These are phyloP conservation scores for Neurospora sp. DNA, from an alignment of 495 filamentous ascomycete genomes.

Conservation along the genomic window DNA sequence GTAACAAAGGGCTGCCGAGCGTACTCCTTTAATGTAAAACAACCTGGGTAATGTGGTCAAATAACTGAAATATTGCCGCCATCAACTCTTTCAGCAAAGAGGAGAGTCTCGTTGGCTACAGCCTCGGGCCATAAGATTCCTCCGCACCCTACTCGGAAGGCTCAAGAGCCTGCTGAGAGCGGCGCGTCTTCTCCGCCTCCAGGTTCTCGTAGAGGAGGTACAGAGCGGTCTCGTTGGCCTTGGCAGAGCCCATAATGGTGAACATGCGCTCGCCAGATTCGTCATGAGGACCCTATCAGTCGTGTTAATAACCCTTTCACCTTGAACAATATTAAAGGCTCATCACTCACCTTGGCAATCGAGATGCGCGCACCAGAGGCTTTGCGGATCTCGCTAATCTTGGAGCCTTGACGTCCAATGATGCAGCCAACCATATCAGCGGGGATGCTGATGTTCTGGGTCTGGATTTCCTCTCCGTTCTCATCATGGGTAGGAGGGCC, in stretches of 20 bases:
- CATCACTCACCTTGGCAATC: constrained; percentile 66
- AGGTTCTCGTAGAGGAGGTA: constrained; percentile 98
- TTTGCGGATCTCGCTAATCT: constrained; percentile 97
- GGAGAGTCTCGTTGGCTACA: constrained; percentile 17
- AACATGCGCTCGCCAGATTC: constrained; percentile 99
- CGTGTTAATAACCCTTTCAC: background rate
- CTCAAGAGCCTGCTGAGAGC: constrained; percentile 52
- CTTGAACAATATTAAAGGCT: background rate
- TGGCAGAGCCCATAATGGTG: constrained; percentile 90
- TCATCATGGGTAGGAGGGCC: constrained; percentile 76
- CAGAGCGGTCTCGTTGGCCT: constrained; percentile 87
- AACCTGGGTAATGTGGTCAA: background rate
- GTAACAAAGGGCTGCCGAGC: constrained; percentile 30
- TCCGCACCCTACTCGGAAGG: constrained; percentile 53
- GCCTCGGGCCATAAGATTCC: constrained; percentile 12
- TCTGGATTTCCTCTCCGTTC: constrained; percentile 95
- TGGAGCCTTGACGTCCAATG: constrained; percentile 85
- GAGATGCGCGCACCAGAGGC: constrained; percentile 93
- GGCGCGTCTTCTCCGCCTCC: constrained; percentile 95
- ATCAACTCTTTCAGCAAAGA: constrained; percentile 4
- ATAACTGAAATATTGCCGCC: background rate
- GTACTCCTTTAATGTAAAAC: background rate
- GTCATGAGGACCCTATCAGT: constrained; percentile 66
- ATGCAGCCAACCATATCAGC: constrained; percentile 99
- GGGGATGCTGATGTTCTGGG: constrained; percentile 98